Base-by-base conservation (phyloP, 352 stramenopile species). In the Thraustochytrium sp. region DNA sequence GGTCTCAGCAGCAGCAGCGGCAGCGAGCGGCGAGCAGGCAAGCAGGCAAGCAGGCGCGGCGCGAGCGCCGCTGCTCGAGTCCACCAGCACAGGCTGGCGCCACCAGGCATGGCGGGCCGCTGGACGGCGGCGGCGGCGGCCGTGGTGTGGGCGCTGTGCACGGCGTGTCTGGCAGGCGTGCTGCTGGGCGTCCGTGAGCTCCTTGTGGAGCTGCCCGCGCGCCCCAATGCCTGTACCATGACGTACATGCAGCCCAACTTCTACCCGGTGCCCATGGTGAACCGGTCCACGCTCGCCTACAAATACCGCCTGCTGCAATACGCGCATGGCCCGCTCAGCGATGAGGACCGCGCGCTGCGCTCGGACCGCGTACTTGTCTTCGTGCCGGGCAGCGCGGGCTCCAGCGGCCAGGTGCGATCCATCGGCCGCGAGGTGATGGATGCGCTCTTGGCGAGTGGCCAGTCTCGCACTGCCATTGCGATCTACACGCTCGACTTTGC, bases 231-330 rank as follows among this genome's bases (percentile, higher is more conserved):
- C 21, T 80, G 68, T 44, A 65, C 68, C 9, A 80, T 80, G 68
- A 80, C 68, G n/a, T 80, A 63, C 68, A 65, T 64, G 68, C 53
- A 42, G 68, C 51, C 68, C 18, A 61, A 80, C 68, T 80, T 75
- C 31, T 61, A 61, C 42, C 8, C 68, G 5, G 68, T 80, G 51
- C 68, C 68, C 37, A 80, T 80, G 68, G 48, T 61, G 8, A 80
- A 80, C 53, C 48, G 38, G 5, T 80, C 68, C 8, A 42, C 44
- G 34, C 68, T 80, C n/a, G 68, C 68, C 36, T 80, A 75, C 68
- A 80, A 80, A 26, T 80, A 80, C 38, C 48, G 46, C 37, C 37
- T 80, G 31, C 34, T 65, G 53, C 68, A 51, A n/a, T 80, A 48
- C 53, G 18, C 68, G 42, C 48, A 80, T 23, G 21, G 38, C 4